Evolutionary conservation across 2,329 filamentous ascomycete species (phyloP).

Genomic region (Colletotrichum graminicola): DNA sequence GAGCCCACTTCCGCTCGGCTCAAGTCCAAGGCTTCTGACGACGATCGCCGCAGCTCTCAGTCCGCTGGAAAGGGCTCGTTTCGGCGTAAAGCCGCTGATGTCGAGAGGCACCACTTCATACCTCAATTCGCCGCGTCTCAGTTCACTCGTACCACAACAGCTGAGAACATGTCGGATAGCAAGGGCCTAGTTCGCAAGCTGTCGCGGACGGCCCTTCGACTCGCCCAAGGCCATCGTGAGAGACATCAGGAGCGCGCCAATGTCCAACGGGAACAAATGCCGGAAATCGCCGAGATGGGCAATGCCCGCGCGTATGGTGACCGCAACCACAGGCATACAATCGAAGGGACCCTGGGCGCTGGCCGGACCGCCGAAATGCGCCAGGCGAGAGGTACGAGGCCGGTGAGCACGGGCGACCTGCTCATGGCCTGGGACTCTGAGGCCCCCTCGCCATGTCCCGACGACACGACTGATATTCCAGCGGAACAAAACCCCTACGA

Average conservation of each 20-base stretch:
- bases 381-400: constrained; percentile 45
- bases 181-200: constrained; percentile 56
- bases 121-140: constrained; percentile 67
- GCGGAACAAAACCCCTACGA: constrained; percentile 47
- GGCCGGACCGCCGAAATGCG: constrained; percentile 29
- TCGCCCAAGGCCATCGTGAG: constrained; percentile 56
- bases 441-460: constrained; percentile 22
- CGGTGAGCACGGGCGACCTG: constrained; percentile 56
- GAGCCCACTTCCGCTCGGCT: constrained; percentile 9
- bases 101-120: constrained; percentile 60
- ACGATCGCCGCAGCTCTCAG: constrained; percentile 35
- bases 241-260: constrained; percentile 56
- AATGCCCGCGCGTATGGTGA: constrained; percentile 36
- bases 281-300: constrained; percentile 53
- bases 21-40: constrained; percentile 41
- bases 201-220: constrained; percentile 57
- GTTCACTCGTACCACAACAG: constrained; percentile 66
- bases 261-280: constrained; percentile 55
- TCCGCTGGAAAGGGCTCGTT: constrained; percentile 19
- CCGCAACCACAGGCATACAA: constrained; percentile 48
- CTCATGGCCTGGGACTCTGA: constrained; percentile 42
- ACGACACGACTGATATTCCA: constrained; percentile 46
- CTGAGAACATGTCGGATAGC: constrained; percentile 54
- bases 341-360: constrained; percentile 46
- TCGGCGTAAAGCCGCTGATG: constrained; percentile 31